A percentile compares a stretch with the other conserved stretches of the same genome.
Evolutionary conservation across 768 basidiomycete genomes (phyloP).

Genomic region (Scleroderma bovista): DNA sequence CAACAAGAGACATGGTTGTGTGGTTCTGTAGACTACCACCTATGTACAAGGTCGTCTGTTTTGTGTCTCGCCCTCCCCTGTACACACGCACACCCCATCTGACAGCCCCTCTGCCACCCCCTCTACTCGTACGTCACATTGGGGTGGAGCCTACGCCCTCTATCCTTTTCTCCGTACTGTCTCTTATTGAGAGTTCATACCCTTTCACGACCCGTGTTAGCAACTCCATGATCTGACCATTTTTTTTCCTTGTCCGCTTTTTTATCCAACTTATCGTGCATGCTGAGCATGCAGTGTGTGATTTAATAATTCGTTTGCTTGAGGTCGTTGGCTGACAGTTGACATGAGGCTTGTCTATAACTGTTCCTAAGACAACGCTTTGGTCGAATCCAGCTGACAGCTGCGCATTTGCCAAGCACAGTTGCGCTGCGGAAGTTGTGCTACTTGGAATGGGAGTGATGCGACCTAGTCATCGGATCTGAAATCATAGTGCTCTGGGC

Average conservation of each 20-base stretch:
- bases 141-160: slow-evolving; percentile 9
- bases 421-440: no score
- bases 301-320: no score
- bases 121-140: not conserved
- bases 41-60: slow-evolving; percentile 8
- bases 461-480: no score
- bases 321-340: no score
- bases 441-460: no score
- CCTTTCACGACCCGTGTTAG: slow-evolving; percentile 33
- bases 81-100: no score
- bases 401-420: no score
- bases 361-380: no score
- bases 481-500: no score
- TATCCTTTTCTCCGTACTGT: slow-evolving; percentile 8
- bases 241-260: slow-evolving; percentile 13
- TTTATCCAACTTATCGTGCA: not conserved
- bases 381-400: no score
- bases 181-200: slow-evolving; percentile 28
- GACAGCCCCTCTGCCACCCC: not conserved
- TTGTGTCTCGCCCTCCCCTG: not conserved
- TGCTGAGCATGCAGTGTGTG: not conserved
- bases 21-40: slow-evolving; percentile 37
- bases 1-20: slow-evolving; percentile 38
- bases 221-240: slow-evolving; percentile 34
- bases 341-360: no score